These are phyloP conservation scores for Zygoascus biomembranicola DNA, from an alignment of 805 yeast genomes.

Conservation along the genomic window DNA sequence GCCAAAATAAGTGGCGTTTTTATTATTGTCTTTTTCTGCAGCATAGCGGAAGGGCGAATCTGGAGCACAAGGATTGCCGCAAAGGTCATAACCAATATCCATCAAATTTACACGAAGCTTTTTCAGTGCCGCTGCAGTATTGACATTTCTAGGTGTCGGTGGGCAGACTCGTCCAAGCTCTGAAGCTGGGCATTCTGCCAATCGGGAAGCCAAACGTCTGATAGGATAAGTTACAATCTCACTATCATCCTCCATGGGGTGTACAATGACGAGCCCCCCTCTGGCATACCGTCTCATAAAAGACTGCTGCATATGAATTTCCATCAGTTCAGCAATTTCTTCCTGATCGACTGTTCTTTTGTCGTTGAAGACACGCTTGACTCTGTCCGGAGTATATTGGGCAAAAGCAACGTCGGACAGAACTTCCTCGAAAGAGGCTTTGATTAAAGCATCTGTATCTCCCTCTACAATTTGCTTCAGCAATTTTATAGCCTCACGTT, in stretches of 20 bases:
- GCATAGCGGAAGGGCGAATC: background rate
- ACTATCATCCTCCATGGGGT: slow-evolving; percentile 15
- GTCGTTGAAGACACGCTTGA: slow-evolving; percentile 7
- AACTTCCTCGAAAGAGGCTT: slow-evolving; percentile 4
- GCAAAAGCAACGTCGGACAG: slow-evolving; percentile 14
- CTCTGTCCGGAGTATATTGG: slow-evolving; percentile 15
- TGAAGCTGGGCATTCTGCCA: slow-evolving; percentile 19
- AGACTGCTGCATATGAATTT: slow-evolving; percentile 21
- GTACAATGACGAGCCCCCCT: slow-evolving; percentile 16
- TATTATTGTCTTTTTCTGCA: background rate
- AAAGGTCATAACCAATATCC: slow-evolving; percentile 4
- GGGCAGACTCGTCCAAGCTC: slow-evolving; percentile 17
- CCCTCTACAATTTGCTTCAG: slow-evolving; percentile 1
- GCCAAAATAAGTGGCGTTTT: background rate
- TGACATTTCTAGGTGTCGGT: slow-evolving; percentile 12
- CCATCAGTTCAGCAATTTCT: slow-evolving; percentile 20
- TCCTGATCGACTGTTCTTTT: background rate
- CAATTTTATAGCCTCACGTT: background rate
- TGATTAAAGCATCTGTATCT: slow-evolving; percentile 2
- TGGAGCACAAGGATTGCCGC: slow-evolving; percentile 12
- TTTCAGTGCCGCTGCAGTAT: background rate
- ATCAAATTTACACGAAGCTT: background rate
- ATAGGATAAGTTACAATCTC: slow-evolving; percentile 14
- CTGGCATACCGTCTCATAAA: slow-evolving; percentile 16
- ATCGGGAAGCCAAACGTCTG: slow-evolving; percentile 13